phyloP scores from a whole-genome alignment of 352 stramenopile species.

The Albugo laibachii region DNA sequence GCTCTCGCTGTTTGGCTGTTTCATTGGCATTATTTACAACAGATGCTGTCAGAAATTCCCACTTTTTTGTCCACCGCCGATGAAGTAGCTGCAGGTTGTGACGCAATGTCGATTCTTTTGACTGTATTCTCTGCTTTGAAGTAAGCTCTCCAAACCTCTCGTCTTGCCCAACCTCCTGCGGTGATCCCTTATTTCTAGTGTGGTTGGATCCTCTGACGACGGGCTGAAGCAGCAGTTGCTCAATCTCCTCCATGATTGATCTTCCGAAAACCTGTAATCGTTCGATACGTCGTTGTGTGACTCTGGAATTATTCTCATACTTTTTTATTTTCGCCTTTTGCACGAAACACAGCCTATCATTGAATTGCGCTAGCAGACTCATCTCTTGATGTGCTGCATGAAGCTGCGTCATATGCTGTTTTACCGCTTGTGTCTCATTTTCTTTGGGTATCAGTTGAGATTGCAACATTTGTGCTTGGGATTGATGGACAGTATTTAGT shows the following conservation, averaged over 20 bases:
- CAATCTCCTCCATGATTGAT: too few relatives aligned
- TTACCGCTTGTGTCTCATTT: slow-evolving; percentile 34
- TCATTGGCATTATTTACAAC: slow-evolving; percentile 5
- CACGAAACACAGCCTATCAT: slow-evolving; percentile 30
- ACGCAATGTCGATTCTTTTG: too few relatives aligned
- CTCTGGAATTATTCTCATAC: slow-evolving; percentile 14
- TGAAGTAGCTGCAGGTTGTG: too few relatives aligned
- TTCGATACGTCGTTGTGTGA: too few relatives aligned
- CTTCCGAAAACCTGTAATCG: too few relatives aligned
- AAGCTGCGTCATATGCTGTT: slow-evolving; percentile 29
- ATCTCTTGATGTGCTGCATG: slow-evolving; percentile 49
- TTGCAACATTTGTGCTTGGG: slow-evolving; percentile 48
- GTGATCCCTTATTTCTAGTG: too few relatives aligned
- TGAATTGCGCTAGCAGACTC: slow-evolving; percentile 44
- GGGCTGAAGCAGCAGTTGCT: too few relatives aligned
- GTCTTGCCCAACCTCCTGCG: too few relatives aligned
- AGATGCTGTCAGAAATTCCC: slow-evolving; percentile 1
- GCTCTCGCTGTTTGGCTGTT: neutral
- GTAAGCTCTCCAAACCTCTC: too few relatives aligned
- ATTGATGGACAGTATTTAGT: slow-evolving; percentile 47
- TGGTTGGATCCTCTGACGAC: too few relatives aligned
- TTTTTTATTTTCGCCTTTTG: slow-evolving; percentile 20
- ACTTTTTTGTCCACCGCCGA: too few relatives aligned
- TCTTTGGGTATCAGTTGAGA: slow-evolving; percentile 52
- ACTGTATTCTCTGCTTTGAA: too few relatives aligned